These are phyloP conservation scores for Reutealis trisperma DNA, from an alignment of 345 rosid genomes.

Conservation along the genomic window DNA sequence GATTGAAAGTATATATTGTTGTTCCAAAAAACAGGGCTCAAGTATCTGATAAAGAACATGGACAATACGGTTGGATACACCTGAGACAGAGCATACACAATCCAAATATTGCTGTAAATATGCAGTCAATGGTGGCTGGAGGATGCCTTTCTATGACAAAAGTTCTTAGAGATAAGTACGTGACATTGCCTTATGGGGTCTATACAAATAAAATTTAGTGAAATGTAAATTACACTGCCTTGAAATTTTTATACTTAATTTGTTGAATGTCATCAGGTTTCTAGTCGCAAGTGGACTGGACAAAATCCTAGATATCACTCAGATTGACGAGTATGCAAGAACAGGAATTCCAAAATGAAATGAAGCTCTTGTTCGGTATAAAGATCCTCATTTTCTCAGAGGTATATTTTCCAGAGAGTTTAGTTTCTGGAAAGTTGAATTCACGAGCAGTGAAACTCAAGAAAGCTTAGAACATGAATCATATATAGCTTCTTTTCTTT, in stretches of 20 bases:
- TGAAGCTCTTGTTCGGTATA: background rate
- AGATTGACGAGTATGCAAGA: slow-evolving; percentile 47
- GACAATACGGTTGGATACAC: slow-evolving; percentile 78
- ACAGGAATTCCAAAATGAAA: slow-evolving; percentile 9
- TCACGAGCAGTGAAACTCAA: too few species aligned
- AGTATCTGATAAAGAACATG: slow-evolving; percentile 55
- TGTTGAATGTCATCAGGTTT: slow-evolving; percentile 54
- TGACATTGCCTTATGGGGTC: background rate
- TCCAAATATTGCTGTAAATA: slow-evolving; percentile 77
- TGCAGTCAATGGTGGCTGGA: slow-evolving; percentile 68
- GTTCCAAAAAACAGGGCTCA: slow-evolving; percentile 48
- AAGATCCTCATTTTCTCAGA: too few species aligned
- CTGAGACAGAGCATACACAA: slow-evolving; percentile 93
- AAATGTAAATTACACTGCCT: background rate
- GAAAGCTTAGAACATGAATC: too few species aligned
- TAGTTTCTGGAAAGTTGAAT: too few species aligned
- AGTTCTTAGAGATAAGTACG: slow-evolving; percentile 57
- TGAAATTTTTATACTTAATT: background rate
- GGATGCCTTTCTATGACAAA: slow-evolving; percentile 62
- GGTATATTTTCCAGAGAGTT: too few species aligned
- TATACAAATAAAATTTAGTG: background rate
- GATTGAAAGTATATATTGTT: background rate
- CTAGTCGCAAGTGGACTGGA: slow-evolving; percentile 61
- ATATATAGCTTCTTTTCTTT: too few species aligned
- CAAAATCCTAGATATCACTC: slow-evolving; percentile 56